A percentile compares a stretch with the other conserved stretches of the same genome.
These are phyloP conservation scores for Pichia sp. DNA, from an alignment of 1,139 yeast genomes.

Conservation along the genomic window DNA sequence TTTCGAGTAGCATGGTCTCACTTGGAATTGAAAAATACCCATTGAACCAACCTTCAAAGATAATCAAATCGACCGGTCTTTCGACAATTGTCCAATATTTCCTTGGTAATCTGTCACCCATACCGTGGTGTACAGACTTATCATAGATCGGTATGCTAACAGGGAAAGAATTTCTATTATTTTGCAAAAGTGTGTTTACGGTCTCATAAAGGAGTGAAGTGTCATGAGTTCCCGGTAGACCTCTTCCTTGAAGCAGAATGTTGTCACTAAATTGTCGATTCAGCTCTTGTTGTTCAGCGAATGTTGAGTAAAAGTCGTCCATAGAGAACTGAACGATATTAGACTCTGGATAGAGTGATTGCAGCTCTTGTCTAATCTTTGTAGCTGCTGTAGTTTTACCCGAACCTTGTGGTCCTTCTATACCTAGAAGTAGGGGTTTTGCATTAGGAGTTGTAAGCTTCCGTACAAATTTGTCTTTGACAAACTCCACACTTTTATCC, in stretches of 20 bases:
- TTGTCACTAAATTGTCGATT: conserved; percentile 38
- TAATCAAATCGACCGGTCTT: conserved; percentile 50
- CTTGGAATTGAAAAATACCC: conserved; percentile 53
- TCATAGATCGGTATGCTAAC: conserved; percentile 65
- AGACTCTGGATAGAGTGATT: conserved; percentile 32
- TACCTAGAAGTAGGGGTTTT: conserved; percentile 42
- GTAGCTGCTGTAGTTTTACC: conserved; percentile 73
- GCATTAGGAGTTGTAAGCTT: neutral
- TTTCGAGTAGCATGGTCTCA: conserved; percentile 21
- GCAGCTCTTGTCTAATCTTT: conserved; percentile 34
- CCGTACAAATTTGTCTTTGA: conserved; percentile 12
- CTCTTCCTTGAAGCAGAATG: conserved; percentile 64
- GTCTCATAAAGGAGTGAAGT: conserved; percentile 32
- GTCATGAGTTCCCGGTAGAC: conserved; percentile 95
- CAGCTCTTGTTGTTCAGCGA: conserved; percentile 46
- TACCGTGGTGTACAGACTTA: conserved; percentile 64
- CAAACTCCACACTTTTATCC: conserved; percentile 13
- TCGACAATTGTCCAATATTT: conserved; percentile 30
- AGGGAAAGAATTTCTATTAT: conserved; percentile 42
- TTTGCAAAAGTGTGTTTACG: conserved; percentile 23
- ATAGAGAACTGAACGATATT: conserved; percentile 58
- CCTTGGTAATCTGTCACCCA: conserved; percentile 61
- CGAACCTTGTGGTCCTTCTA: conserved; percentile 90
- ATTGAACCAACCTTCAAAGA: conserved; percentile 93
- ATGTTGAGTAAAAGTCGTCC: conserved; percentile 80